Base-by-base conservation (phyloP, 2,329 filamentous ascomycete species). In the Xenoacremonium recifei region DNA sequence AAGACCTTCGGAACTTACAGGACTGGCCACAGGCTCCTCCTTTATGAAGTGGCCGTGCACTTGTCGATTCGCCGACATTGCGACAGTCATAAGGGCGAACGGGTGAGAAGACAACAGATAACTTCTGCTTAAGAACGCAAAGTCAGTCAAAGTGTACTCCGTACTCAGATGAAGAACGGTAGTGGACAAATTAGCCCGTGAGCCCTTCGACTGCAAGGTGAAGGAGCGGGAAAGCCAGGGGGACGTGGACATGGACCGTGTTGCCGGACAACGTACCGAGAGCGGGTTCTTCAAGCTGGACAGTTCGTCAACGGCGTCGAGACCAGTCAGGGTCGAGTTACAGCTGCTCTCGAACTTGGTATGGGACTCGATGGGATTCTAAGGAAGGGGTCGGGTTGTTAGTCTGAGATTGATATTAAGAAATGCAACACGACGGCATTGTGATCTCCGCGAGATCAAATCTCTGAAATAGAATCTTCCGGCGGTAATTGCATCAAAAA, bases 1-100 rank as follows among this genome's bases (percentile, higher is more conserved):
- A n/a, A n/a, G n/a, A n/a, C n/a, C n/a, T n/a, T n/a, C n/a, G 6
- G 15, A 37, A 58, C 62, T 57, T 57, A 65, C 62, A 42, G 51
- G 37, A 44, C 57, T 54, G 21, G 48, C 35, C 27, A 49, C 44
- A 32, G 53, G 50, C 35, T 64, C 61, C 27, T 64, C 57, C 49
- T 63, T 65, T 50, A 54, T 65, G 51, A 55, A 62, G 40, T 56
- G 54, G 36, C 52, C 45, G 37, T 54, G 40, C 38, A 59, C 42
- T 38, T 62, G 59, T 41, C 57, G 54, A 43, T 57, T 48, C 29
- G 56, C 54, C 34, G 59, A 60, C 59, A 62, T 62, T 31, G 38
- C 57, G 45, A 54, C 50, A 37, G 53, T 60, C 49, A 55, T 58
- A 37, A 45, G n/a, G n/a, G 42, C 39, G 49, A 42, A 39, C 37